Evolutionary conservation across 208 protist genomes (phyloP).

Genomic region (Acanthamoeba lugdunensis): DNA sequence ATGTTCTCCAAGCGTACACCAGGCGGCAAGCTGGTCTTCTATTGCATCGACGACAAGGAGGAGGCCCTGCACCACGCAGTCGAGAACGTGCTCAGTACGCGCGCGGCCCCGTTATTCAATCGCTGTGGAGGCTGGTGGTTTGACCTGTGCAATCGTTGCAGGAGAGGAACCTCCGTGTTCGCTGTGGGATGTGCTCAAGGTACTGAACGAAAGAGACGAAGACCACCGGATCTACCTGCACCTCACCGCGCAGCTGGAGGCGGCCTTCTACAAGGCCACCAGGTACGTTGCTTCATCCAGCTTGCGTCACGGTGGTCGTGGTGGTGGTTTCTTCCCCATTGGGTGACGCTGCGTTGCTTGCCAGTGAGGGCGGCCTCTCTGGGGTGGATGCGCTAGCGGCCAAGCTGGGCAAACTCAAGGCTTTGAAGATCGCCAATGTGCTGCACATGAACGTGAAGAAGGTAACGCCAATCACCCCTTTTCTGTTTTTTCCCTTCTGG

Average conservation of each 20-base stretch:
- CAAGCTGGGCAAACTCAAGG: slow-evolving; percentile 38
- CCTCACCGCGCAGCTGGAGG: slow-evolving; percentile 34
- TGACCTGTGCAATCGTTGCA: neutral
- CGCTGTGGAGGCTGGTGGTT: neutral
- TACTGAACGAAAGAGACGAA: slow-evolving; percentile 44
- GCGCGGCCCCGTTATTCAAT: neutral
- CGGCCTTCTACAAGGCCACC: neutral
- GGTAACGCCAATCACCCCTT: neutral
- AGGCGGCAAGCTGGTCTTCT: slow-evolving; percentile 46
- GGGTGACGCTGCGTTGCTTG: neutral
- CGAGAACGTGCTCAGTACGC: neutral
- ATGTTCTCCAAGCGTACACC: slow-evolving; percentile 63
- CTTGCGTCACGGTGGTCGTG: no score
- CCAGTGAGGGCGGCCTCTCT: neutral
- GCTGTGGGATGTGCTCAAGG: slow-evolving; percentile 37
- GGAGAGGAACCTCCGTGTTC: slow-evolving; percentile 53
- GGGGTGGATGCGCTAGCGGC: neutral
- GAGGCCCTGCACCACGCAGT: slow-evolving; percentile 11
- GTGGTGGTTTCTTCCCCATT: no score
- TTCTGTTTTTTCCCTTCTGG: neutral
- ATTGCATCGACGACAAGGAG: slow-evolving; percentile 56
- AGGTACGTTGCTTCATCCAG: neutral
- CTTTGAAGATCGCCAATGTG: slow-evolving; percentile 28
- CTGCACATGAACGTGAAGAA: slow-evolving; percentile 51
- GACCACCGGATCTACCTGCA: slow-evolving; percentile 27